These are phyloP conservation scores for Aristolochia fimbriata DNA, from an alignment of 164 flowering plant genomes.

Conservation along the genomic window DNA sequence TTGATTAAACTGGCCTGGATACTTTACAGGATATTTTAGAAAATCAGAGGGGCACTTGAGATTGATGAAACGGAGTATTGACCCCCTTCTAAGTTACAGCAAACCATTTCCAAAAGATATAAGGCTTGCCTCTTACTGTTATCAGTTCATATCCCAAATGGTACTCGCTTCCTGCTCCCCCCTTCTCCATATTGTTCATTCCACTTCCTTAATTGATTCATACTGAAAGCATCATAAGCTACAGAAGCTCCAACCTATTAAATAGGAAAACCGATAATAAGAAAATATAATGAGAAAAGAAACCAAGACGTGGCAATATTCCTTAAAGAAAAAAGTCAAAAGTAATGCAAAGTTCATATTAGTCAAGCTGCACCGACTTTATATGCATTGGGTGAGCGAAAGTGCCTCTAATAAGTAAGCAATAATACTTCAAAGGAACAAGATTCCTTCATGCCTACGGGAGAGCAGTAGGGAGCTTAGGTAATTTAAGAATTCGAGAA, in stretches of 20 bases:
- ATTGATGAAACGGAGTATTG: too few species aligned
- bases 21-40: too few species aligned
- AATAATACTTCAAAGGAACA: not conserved
- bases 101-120: too few species aligned
- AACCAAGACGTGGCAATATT: not conserved
- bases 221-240: constrained; percentile 79
- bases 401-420: not conserved
- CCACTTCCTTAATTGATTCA: constrained; percentile 97
- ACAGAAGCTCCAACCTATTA: constrained; percentile 88
- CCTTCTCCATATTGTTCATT: constrained; percentile 98
- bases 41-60: too few species aligned
- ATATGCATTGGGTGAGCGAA: too few species aligned
- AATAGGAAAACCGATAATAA: not conserved
- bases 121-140: too few species aligned
- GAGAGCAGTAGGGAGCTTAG: too few species aligned
- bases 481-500: too few species aligned
- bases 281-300: not conserved
- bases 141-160: constrained; percentile 57
- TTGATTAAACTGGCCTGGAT: too few species aligned
- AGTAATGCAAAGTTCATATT: not conserved
- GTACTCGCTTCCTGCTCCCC: constrained; percentile 81
- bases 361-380: too few species aligned
- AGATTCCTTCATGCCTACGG: not conserved
- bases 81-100: too few species aligned
- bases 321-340: not conserved